Evolutionary conservation across 2,329 filamentous ascomycete genomes (phyloP), one percentile per base, ranked within the genome.

Genomic region (Colletotrichum karsti): DNA sequence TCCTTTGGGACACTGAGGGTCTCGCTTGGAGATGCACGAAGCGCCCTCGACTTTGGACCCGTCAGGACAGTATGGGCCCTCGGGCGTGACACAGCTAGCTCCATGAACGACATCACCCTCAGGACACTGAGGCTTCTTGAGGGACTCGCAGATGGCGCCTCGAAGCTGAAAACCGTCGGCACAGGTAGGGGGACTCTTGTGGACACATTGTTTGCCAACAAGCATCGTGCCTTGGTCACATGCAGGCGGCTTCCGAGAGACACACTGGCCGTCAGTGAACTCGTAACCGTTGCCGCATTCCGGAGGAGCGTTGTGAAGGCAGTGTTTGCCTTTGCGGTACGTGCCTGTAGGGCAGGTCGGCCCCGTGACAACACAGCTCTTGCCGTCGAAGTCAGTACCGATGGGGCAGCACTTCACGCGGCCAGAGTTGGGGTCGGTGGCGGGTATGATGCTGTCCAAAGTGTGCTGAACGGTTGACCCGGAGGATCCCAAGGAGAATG

Each of bases 361-460:
- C 0, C 48, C 48, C 15, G 15, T 53, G 48, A 53, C 18, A 15
- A 53, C 30, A 22, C 48, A 53, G 28, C 28, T 53, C 48, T 53
- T 53, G 28, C 48, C 48, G 48, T 53, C 48, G 48, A 53, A 53
- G 22, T 53, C 48, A 53, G 48, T 53, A 53, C 26, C 48, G 48
- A 53, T 53, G 2, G 48, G 48, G n/a, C 48, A 53, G 28, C 48
- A 53, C 20, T 53, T 53, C 2, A 53, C 28, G 6, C 48, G 48
- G 28, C 48, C 48, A 33, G 48, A 53, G 48, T 53, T 53, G 28
- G 48, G 48, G 2, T 53, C 48, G 26, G 48, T 53, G 28, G 48
- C 18, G 3, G 28, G 48, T 53, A 53, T 53, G 48, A 53, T 53
- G 48, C 48, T 53, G 48, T 53, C 48, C 48, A 53, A 15, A 9